Conservation (phyloP, 2,329 filamentous ascomycete genomes). For the Phaeoacremonium minimum region DNA sequence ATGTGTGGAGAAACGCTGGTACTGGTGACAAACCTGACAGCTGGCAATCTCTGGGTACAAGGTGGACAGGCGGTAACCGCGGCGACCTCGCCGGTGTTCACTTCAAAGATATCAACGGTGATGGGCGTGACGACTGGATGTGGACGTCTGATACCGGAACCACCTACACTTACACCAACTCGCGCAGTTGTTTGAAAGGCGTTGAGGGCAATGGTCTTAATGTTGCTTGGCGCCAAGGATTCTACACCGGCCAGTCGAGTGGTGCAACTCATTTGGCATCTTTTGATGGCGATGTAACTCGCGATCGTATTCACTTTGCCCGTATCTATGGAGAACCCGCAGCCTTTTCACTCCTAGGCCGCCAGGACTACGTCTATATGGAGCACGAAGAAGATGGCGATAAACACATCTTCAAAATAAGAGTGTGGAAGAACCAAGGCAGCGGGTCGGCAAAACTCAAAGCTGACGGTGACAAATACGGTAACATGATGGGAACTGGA, state of each 20-base stretch:
- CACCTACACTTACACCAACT: slow-evolving; percentile 16
- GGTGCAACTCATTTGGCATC: slow-evolving; percentile 10
- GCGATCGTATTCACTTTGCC: slow-evolving; percentile 2
- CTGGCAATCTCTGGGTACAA: slow-evolving; percentile 25
- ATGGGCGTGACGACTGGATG: slow-evolving; percentile 18
- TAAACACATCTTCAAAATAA: not conserved
- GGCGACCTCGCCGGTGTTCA: slow-evolving; percentile 13
- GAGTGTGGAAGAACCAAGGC: not conserved
- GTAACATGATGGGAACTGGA: slow-evolving; percentile 8
- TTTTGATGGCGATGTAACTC: not conserved
- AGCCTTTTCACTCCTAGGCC: not conserved
- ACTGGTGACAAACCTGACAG: slow-evolving; percentile 10
- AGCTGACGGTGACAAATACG: slow-evolving; percentile 6
- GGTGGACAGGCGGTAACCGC: slow-evolving; percentile 13
- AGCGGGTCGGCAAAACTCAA: not conserved
- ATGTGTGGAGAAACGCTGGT: slow-evolving; percentile 5
- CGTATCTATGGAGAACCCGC: slow-evolving; percentile 1
- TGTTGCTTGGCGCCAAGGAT: slow-evolving; percentile 14
- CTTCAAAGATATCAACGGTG: slow-evolving; percentile 17
- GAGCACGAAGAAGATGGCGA: not conserved
- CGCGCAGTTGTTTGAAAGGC: slow-evolving; percentile 12
- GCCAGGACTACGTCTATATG: slow-evolving; percentile 2
- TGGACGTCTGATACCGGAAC: slow-evolving; percentile 13
- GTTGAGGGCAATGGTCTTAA: slow-evolving; percentile 14
- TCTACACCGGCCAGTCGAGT: slow-evolving; percentile 4